A percentile compares a stretch with the other conserved stretches of the same genome.
phyloP scores from a whole-genome alignment of 139 green algal genomes.

The Tetraselmis chui region DNA sequence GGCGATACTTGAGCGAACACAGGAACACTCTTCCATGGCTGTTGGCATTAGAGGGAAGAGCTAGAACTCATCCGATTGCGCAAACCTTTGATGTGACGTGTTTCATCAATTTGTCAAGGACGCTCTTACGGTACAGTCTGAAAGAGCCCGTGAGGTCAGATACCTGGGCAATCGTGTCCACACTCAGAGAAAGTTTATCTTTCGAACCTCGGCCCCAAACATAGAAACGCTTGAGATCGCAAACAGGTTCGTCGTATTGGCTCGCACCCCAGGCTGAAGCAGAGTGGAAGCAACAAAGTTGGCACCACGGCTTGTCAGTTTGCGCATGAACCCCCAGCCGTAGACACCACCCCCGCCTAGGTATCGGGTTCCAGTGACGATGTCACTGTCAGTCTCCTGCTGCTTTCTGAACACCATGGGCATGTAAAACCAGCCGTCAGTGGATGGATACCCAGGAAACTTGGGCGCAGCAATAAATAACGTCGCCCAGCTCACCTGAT shows the following conservation, averaged over 20 bases:
- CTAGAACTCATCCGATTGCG: too few relatives aligned
- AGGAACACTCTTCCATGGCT: too few relatives aligned
- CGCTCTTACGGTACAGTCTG: slow-evolving; percentile 71
- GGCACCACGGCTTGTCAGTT: slow-evolving; percentile 82
- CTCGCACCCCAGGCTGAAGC: slow-evolving; percentile 61
- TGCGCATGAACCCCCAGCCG: slow-evolving; percentile 83
- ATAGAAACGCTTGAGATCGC: too few relatives aligned
- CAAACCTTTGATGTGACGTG: slow-evolving; percentile 25
- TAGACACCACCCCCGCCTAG: slow-evolving; percentile 66
- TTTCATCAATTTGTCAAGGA: slow-evolving; percentile 38
- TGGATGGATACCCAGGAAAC: too few relatives aligned
- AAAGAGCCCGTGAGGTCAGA: slow-evolving; percentile 91
- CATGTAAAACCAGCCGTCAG: too few relatives aligned
- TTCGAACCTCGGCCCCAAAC: too few relatives aligned
- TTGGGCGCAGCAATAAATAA: too few relatives aligned
- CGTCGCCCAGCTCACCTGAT: slow-evolving; percentile 20
- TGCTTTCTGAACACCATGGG: slow-evolving; percentile 52
- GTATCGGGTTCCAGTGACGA: slow-evolving; percentile 90
- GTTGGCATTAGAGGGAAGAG: background rate
- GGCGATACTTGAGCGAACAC: too few relatives aligned
- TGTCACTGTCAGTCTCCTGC: slow-evolving; percentile 51
- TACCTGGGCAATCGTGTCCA: too few relatives aligned
- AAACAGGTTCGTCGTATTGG: too few relatives aligned
- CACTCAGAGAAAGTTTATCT: too few relatives aligned
- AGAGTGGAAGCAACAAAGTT: slow-evolving; percentile 83